These are phyloP conservation scores for Heracleum sosnowskyi DNA, from an alignment of 129 eudicot species.

Conservation along the genomic window DNA sequence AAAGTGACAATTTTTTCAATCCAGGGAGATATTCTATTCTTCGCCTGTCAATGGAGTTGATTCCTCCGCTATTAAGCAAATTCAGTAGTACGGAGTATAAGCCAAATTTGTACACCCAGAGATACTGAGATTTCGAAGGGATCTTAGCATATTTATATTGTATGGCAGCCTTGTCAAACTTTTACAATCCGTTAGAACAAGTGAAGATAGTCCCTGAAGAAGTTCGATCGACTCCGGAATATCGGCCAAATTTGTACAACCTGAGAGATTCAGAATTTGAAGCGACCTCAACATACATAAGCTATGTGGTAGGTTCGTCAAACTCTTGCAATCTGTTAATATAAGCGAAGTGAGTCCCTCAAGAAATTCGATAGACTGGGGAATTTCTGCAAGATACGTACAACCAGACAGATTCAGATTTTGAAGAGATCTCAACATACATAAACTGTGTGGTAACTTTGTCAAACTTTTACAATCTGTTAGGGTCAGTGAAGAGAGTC, in stretches of 20 bases:
- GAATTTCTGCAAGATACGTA: not conserved
- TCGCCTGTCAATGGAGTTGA: too few relatives aligned
- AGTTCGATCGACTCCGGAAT: not conserved
- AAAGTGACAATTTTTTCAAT: constrained; percentile 29
- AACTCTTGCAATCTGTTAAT: not conserved
- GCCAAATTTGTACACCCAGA: too few relatives aligned
- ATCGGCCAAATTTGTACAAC: not conserved
- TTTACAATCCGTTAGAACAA: not conserved
- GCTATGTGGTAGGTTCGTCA: not conserved
- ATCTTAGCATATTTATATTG: too few relatives aligned
- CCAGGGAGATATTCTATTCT: not conserved
- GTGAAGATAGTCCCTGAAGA: not conserved
- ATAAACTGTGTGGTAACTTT: too few relatives aligned
- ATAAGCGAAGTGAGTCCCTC: not conserved
- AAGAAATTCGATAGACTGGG: not conserved
- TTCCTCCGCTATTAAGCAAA: too few relatives aligned
- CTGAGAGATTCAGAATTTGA: not conserved
- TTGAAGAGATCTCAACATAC: too few relatives aligned
- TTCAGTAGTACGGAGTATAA: too few relatives aligned
- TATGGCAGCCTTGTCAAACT: not conserved
- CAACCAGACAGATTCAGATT: too few relatives aligned
- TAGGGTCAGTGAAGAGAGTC: not conserved
- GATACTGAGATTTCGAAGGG: too few relatives aligned
- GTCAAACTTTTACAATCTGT: constrained; percentile 7
- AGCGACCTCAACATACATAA: not conserved